A percentile compares a stretch with the other conserved stretches of the same genome.
Evolutionary conservation across 768 basidiomycete species (phyloP).

Genomic region (Termitomyces sp.): DNA sequence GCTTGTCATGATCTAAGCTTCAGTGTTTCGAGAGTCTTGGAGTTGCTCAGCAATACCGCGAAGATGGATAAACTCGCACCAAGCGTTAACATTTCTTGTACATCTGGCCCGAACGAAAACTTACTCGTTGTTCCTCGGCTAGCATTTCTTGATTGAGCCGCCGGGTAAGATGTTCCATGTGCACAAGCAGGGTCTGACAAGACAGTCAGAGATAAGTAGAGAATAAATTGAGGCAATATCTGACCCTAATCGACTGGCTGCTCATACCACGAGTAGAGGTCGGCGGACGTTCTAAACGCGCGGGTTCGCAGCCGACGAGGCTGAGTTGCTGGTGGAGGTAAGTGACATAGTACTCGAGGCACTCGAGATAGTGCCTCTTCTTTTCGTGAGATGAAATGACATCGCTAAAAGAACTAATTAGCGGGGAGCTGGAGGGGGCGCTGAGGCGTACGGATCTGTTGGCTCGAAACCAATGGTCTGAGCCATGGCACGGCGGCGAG

Average conservation of each 20-base stretch:
- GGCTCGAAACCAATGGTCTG: conserved; percentile 52
- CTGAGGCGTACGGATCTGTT: conserved; percentile 53
- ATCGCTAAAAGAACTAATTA: conserved; percentile 37
- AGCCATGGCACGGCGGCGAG: conserved; percentile 54
- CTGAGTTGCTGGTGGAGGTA: conserved; percentile 62
- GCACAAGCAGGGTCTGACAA: conserved; percentile 62
- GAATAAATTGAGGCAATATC: conserved; percentile 6
- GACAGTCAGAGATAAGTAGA: background rate
- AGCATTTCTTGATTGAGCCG: conserved; percentile 46
- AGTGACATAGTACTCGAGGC: conserved; percentile 65
- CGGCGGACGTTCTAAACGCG: conserved; percentile 45
- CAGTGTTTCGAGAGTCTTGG: background rate
- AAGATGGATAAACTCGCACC: conserved; percentile 7
- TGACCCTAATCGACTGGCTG: conserved; percentile 62
- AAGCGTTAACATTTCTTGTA: background rate
- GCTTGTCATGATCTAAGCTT: background rate
- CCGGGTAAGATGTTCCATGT: conserved; percentile 58
- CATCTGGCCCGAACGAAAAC: background rate
- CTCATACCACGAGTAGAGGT: conserved; percentile 47
- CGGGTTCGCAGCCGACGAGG: conserved; percentile 43
- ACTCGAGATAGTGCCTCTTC: conserved; percentile 70
- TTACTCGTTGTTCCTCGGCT: conserved; percentile 54
- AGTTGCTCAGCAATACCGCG: conserved; percentile 5
- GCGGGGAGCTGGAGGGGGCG: background rate
- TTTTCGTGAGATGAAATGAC: conserved; percentile 79